Base-by-base conservation (phyloP, 2,329 filamentous ascomycete species). In the Claviceps monticola region DNA sequence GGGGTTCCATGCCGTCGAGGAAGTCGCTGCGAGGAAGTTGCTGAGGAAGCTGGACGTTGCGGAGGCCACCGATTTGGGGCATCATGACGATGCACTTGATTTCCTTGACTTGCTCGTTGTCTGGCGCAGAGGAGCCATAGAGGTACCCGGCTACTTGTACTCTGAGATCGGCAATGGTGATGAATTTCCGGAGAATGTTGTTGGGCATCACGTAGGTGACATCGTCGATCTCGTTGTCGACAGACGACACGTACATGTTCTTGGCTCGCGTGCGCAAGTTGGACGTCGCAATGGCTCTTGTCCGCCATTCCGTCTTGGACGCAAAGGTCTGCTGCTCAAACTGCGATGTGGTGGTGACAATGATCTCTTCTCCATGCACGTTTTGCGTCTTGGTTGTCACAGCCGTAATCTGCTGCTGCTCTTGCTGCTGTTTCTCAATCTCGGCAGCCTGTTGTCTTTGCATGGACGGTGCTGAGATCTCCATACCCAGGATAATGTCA, bases 301-400 rank as follows among this genome's bases (percentile, higher is more conserved):
- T 98, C 50, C 93, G 86, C 93, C 93, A 98, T 64, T 98, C 93
- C 0, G 93, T 98, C 80, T 97, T 97, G 17, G 91, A 97, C 11
- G 91, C 90, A 66, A 98, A 98, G 0, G 90, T 91, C 66, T 95
- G 88, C 69, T 96, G 90, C 70, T 98, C 93, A 62, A 95, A 98
- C 64, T 96, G 88, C 17, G 93, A 97, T 0, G 93, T 98, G 0
- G 94, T 98, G 0, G 93, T 96, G 26, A 97, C 91, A 60, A 98
- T 90, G 63, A 98, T 95, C 64, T 98, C 93, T 67, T 98, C 93
- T 4, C 93, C 93, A 57, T 91, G 88, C 5, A 93, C 84, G 63
- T 98, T 98, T 67, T 96, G 90, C 0, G 93, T 98, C 78, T 95
- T 96, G 49, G 94, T 98, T 0, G 93, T 97, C 19, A 96, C 91